phyloP scores from a whole-genome alignment of 1,284 basidiomycete genomes.

The Ustilago nuda region DNA sequence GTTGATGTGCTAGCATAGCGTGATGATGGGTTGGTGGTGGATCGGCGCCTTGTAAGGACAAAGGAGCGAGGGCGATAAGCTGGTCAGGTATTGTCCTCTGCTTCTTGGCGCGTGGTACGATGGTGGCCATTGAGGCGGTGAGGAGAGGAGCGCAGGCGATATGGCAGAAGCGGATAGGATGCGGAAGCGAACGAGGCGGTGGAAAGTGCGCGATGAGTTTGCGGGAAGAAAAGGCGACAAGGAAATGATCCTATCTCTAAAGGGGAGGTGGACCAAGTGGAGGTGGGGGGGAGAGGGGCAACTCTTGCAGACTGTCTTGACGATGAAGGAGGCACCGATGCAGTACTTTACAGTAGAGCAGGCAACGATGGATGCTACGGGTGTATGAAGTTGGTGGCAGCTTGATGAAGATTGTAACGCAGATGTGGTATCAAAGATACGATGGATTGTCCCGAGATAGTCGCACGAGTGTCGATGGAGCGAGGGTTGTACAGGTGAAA shows the following conservation, averaged over 20 bases:
- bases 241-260: not conserved
- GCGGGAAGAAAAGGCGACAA: not conserved
- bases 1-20: slow-evolving; percentile 50
- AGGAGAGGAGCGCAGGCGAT: not conserved
- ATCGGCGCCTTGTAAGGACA: slow-evolving; percentile 25
- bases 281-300: slow-evolving; percentile 16
- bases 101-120: slow-evolving; percentile 55
- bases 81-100: slow-evolving; percentile 51
- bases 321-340: not conserved
- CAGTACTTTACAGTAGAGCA: not conserved
- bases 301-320: not conserved
- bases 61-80: slow-evolving; percentile 25
- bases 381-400: not conserved
- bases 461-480: not conserved
- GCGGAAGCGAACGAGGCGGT: not conserved
- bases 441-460: not conserved
- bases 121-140: slow-evolving; percentile 41
- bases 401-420: not conserved
- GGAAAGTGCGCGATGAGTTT: not conserved
- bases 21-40: slow-evolving; percentile 9
- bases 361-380: not conserved
- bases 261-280: slow-evolving; percentile 19
- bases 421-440: not conserved
- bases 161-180: not conserved
- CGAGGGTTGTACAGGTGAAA: not conserved